Evolutionary conservation across 441 rosid genomes (phyloP).

Genomic region (Pelargonium myrrhifolium): DNA sequence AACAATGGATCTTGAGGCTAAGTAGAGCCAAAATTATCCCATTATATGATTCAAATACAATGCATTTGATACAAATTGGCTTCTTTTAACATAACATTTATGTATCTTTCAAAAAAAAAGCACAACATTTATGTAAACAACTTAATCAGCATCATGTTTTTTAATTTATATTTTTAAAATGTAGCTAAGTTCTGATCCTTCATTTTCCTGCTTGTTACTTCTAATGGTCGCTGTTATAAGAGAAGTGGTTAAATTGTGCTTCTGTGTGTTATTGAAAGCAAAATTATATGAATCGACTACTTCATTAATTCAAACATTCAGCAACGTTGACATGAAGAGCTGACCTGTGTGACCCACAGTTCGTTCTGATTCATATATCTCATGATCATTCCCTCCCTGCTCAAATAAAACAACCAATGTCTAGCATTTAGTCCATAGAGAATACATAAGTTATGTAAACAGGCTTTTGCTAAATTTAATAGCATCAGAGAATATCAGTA

Average conservation of each 20-base stretch:
- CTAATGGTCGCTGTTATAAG: background rate
- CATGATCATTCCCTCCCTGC: constrained; percentile 97
- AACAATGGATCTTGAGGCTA: constrained; percentile 1
- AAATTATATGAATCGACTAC: background rate
- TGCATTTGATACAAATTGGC: background rate
- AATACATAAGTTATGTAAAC: background rate
- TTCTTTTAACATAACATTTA: background rate
- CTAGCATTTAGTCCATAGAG: constrained; percentile 7
- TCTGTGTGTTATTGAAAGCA: background rate
- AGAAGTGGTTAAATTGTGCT: too few relatives aligned
- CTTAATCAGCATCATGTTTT: background rate
- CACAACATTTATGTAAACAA: too few relatives aligned
- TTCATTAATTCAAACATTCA: background rate
- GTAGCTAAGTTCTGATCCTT: background rate
- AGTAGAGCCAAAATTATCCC: too few relatives aligned
- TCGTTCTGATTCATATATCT: constrained; percentile 74
- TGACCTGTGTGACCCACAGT: constrained; percentile 91
- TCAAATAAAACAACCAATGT: constrained; percentile 18
- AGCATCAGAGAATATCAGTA: background rate
- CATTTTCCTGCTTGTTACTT: background rate
- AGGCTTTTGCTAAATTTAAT: background rate
- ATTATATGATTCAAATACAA: background rate
- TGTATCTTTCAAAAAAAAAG: too few relatives aligned
- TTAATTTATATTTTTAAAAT: too few relatives aligned
- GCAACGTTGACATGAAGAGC: constrained; percentile 17